These are phyloP conservation scores for Letharia columbiana DNA, from an alignment of 495 filamentous ascomycete genomes.

Conservation along the genomic window DNA sequence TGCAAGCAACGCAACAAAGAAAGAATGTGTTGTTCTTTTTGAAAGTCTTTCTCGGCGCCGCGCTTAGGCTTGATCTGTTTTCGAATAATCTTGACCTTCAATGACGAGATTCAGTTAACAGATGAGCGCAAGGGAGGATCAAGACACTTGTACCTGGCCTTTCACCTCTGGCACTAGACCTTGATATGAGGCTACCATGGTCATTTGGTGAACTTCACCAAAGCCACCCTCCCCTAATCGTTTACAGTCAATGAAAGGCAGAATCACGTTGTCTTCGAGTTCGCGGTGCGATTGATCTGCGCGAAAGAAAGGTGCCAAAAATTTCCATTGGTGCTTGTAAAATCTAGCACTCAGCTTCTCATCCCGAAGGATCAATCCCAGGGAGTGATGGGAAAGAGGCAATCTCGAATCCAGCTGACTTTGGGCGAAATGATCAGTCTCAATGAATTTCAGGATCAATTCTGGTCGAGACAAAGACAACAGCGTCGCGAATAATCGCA, in stretches of 20 bases:
- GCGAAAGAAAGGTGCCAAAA: constrained; percentile 8
- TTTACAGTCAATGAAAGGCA: neutral
- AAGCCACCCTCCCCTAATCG: constrained; percentile 6
- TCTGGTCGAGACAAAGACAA: neutral
- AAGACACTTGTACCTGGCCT: neutral
- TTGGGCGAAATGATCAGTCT: neutral
- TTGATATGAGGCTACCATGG: neutral
- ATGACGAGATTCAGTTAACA: neutral
- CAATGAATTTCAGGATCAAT: neutral
- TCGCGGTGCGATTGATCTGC: neutral
- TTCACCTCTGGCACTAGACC: neutral
- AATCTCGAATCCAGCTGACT: neutral
- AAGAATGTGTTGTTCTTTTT: neutral
- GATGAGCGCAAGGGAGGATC: neutral
- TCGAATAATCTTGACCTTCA: neutral
- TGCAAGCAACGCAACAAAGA: neutral
- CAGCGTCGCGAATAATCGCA: neutral
- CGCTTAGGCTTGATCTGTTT: neutral
- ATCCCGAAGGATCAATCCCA: neutral
- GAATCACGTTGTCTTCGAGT: neutral
- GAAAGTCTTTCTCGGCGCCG: neutral
- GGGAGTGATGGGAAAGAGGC: neutral
- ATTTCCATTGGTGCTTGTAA: constrained; percentile 8
- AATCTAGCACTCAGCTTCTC: neutral
- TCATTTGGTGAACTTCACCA: neutral